Evolutionary conservation across 257 asterid genomes (phyloP).

Genomic region (Solanum gracilifrons): DNA sequence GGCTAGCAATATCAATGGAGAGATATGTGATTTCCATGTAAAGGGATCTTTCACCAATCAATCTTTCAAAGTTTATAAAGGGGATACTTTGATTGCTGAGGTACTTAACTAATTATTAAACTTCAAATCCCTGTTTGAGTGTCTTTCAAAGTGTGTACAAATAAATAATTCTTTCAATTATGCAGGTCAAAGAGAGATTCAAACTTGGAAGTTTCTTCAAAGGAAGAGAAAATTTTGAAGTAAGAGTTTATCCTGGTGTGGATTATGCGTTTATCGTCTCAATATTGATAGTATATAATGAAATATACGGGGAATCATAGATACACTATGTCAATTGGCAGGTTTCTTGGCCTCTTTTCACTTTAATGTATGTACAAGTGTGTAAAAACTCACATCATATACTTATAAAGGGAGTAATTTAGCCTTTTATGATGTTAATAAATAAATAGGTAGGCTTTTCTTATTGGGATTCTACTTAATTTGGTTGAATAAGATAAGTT

Average conservation of each 20-base stretch:
- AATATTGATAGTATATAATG: conserved; percentile 27
- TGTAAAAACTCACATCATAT: not conserved
- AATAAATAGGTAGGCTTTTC: not conserved
- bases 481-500: not conserved
- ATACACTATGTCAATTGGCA: not conserved
- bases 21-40: conserved; percentile 27
- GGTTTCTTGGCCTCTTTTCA: not conserved
- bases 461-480: not conserved
- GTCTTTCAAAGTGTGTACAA: not conserved
- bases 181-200: conserved; percentile 34
- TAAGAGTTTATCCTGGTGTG: conserved; percentile 43
- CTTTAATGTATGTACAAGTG: not conserved
- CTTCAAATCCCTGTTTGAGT: not conserved
- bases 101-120: not conserved
- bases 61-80: conserved; percentile 30
- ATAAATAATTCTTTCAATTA: not conserved
- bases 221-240: conserved; percentile 26
- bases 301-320: conserved; percentile 12
- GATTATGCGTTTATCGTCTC: conserved; percentile 31
- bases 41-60: conserved; percentile 29
- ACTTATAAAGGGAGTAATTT: not conserved
- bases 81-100: conserved; percentile 37
- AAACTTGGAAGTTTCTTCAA: conserved; percentile 18
- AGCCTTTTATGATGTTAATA: not conserved
- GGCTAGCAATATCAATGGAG: conserved; percentile 14